Percentiles rank a stretch among this genome's conserved stretches.
Evolutionary conservation across 2,329 filamentous ascomycete genomes (phyloP).

Genomic region (Didymella pomorum): DNA sequence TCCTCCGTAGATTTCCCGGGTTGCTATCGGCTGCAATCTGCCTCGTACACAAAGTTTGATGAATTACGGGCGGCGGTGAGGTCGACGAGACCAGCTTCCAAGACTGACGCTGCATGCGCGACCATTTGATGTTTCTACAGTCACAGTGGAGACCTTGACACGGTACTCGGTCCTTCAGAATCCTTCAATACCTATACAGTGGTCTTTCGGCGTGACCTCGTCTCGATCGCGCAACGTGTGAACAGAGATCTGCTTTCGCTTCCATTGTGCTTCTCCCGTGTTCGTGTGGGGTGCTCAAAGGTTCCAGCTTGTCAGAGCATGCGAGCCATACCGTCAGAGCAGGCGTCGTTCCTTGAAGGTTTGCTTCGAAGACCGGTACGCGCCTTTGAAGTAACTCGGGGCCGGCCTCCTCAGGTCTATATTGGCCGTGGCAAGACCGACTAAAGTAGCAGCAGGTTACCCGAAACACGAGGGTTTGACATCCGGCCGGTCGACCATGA

Average conservation of each 20-base stretch:
- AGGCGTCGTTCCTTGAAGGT: slow-evolving; percentile 8
- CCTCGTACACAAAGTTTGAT: not conserved
- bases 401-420: slow-evolving; percentile 5
- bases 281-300: not conserved
- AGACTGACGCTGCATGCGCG: not conserved
- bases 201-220: not conserved
- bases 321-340: slow-evolving; percentile 11
- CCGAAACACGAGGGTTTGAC: slow-evolving; percentile 17
- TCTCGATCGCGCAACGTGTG: not conserved
- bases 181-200: no score
- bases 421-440: slow-evolving; percentile 18
- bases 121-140: not conserved
- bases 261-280: slow-evolving; percentile 6
- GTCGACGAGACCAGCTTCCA: not conserved
- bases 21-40: not conserved
- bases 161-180: not conserved
- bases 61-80: not conserved
- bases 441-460: slow-evolving; percentile 16
- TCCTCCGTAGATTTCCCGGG: not conserved
- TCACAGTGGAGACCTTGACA: not conserved
- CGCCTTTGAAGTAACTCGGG: slow-evolving; percentile 5
- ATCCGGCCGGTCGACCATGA: not conserved
- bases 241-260: not conserved
- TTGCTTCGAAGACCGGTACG: slow-evolving; percentile 7
- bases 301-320: slow-evolving; percentile 10